Evolutionary conservation across 805 yeast species (phyloP), one percentile per base, ranked within the genome.

Genomic region (Suhomyces pyralidae): DNA sequence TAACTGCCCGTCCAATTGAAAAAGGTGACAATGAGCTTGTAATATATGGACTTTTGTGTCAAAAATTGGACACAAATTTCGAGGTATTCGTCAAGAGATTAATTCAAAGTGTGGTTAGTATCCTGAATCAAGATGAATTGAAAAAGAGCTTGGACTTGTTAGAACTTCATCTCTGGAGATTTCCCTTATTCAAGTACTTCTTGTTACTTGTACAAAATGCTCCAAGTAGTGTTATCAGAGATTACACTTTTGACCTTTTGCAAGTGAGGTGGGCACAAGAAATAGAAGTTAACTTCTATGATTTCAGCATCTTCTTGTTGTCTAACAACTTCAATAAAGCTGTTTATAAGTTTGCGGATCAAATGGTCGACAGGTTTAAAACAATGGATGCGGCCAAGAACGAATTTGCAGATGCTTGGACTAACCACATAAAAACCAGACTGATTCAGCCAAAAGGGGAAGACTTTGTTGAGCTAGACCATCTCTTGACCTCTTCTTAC

Each of bases 181-280:
- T 62, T 5, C 67, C 65, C 1, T 56, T 65, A 5, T 68, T 71
- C 60, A 63, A 69, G 32, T 71, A 65, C 49, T 74, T 66, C 45
- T 53, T 73, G 7, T 51, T 59, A 2, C 62, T 74, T 44, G 64
- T 71, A 53, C 73, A 68, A 48, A 66, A 65, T 54, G 72, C 78
- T 1, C 78, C 78, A 3, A 65, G 58, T 48, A 56, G 51, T 1
- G 61, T 59, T 49, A 58, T 75, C 50, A 65, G 65, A 46, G 61
- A 63, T 28, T 59, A 61, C n/a, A 58, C 69, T 0, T 49, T 63
- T 20, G 56, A 62, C 2, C 52, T 67, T 7, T 58, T 74, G 8
- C 26, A 50, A 3, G 25, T 36, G 3, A 59, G 59, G 49, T 60
- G 63, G 46, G 61, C 58, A 5, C 45, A 57, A 7, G 57, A 51